Percentiles rank a stretch among this genome's conserved stretches.
Conservation (phyloP, 106 monocot species). For the Iris macrosiphon region DNA sequence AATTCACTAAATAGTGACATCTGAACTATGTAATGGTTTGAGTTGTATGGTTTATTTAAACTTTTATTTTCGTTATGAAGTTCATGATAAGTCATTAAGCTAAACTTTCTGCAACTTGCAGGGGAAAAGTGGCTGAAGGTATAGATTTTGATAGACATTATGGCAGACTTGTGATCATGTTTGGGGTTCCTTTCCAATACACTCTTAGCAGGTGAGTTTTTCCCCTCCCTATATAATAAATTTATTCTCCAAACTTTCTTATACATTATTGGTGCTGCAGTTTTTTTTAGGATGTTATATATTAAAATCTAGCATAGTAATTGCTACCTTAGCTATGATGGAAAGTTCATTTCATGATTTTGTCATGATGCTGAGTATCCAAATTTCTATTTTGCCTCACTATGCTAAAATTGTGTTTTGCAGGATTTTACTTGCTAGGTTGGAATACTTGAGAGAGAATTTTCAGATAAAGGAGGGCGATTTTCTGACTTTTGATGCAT, state of each 20-base stretch:
- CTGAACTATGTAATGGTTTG: no score
- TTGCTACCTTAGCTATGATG: no score
- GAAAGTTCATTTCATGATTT: no score
- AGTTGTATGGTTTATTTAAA: background rate
- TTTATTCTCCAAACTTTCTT: background rate
- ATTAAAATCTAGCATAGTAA: background rate
- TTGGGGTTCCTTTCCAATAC: slow-evolving; percentile 96
- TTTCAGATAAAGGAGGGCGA: slow-evolving; percentile 99
- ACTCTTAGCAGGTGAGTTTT: slow-evolving; percentile 87
- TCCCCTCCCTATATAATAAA: background rate
- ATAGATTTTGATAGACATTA: slow-evolving; percentile 99
- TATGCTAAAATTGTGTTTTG: slow-evolving; percentile 4
- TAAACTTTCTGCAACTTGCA: slow-evolving; percentile 10
- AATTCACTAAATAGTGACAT: no score
- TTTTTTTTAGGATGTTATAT: background rate
- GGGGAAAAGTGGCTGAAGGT: slow-evolving; percentile 99
- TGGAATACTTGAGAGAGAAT: slow-evolving; percentile 90
- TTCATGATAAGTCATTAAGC: background rate
- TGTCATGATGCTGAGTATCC: no score
- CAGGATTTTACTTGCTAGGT: slow-evolving; percentile 86
- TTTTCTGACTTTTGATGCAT: slow-evolving; percentile 98
- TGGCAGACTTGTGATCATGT: slow-evolving; percentile 99
- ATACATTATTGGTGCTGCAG: no score
- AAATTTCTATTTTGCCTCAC: background rate
- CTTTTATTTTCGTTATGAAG: background rate